Percentiles rank a stretch among this genome's conserved stretches.
These are phyloP conservation scores for Fusarium sp. DNA, from an alignment of 2,329 filamentous ascomycete genomes.

Conservation along the genomic window DNA sequence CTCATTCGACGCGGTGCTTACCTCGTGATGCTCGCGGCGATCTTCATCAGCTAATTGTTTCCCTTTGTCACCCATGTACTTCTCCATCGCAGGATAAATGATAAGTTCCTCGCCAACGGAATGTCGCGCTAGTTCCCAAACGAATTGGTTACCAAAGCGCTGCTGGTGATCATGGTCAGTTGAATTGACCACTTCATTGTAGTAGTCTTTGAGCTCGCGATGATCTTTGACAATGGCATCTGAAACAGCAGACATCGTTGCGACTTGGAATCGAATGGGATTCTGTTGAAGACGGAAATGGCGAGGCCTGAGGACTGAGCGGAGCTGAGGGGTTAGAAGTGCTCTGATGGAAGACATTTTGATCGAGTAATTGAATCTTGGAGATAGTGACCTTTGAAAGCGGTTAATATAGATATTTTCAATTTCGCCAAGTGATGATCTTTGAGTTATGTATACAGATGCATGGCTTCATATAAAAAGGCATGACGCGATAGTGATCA, in stretches of 20 bases:
- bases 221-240: constrained; percentile 46
- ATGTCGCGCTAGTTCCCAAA: constrained; percentile 61
- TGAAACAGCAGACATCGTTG: constrained; percentile 28
- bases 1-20: constrained; percentile 40
- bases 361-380: neutral
- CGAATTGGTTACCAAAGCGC: constrained; percentile 59
- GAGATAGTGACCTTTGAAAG: neutral
- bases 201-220: constrained; percentile 50
- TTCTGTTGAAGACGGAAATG: neutral
- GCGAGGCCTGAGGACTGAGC: neutral
- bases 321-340: neutral
- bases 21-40: constrained; percentile 58
- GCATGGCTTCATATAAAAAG: fast-evolving
- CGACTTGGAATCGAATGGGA: neutral
- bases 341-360: constrained; percentile 8
- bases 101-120: constrained; percentile 61
- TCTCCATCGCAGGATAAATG: constrained; percentile 65
- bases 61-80: constrained; percentile 56
- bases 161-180: constrained; percentile 51
- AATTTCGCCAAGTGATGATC: neutral
- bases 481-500: constrained; percentile 5
- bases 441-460: neutral
- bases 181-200: constrained; percentile 54
- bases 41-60: constrained; percentile 59
- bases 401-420: no score